phyloP scores from a whole-genome alignment of 345 rosid species.

The Microthlaspi erraticum region DNA sequence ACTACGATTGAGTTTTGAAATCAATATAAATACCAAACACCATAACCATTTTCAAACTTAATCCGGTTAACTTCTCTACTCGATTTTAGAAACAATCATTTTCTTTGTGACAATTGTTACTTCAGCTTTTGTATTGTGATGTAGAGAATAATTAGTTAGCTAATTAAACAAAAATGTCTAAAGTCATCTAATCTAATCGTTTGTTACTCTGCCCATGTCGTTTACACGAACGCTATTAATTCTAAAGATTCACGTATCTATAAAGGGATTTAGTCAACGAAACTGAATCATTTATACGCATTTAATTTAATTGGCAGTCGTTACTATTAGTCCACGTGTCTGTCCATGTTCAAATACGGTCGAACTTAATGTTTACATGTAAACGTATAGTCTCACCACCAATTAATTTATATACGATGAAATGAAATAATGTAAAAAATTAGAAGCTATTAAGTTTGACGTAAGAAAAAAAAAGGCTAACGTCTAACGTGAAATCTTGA shows the following conservation, averaged over 20 bases:
- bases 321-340: constrained; percentile 10
- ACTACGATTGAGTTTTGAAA: neutral
- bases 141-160: neutral
- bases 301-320: constrained; percentile 8
- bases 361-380: neutral
- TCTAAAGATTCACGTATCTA: constrained; percentile 33
- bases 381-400: neutral
- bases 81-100: constrained; percentile 11
- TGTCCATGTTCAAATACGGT: constrained; percentile 19
- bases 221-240: constrained; percentile 27
- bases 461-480: neutral
- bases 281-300: constrained; percentile 14
- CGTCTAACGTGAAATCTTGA: neutral
- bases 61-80: neutral
- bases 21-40: neutral
- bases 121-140: neutral
- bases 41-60: no score
- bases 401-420: neutral
- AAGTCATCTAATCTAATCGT: constrained; percentile 4
- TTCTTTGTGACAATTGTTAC: constrained; percentile 10
- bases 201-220: constrained; percentile 29
- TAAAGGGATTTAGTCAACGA: constrained; percentile 17
- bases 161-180: neutral
- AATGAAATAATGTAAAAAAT: neutral
- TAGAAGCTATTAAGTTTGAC: neutral